Evolutionary conservation across 805 yeast species (phyloP).

Genomic region (Monosporozyma unispora): DNA sequence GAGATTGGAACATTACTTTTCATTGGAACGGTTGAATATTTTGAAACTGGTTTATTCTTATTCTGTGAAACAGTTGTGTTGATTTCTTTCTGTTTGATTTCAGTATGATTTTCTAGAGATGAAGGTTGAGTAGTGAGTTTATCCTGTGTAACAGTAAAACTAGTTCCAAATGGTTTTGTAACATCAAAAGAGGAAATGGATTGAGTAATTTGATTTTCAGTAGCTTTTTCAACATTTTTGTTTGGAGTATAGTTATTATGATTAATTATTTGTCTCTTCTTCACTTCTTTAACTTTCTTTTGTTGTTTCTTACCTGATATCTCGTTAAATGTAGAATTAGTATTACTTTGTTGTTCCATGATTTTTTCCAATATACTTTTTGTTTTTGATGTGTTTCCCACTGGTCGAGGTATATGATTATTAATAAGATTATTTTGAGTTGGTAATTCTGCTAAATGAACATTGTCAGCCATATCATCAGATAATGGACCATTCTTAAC

Average conservation of each 20-base stretch:
- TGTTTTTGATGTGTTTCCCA: background rate
- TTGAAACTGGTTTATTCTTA: no score
- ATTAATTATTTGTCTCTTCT: background rate
- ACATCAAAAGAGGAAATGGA: no score
- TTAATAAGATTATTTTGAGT: background rate
- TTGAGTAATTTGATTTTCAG: background rate
- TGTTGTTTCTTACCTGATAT: background rate
- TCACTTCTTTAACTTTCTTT: background rate
- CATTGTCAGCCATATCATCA: constrained; percentile 13
- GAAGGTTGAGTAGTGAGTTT: no score
- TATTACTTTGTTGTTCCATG: constrained; percentile 1
- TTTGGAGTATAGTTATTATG: background rate
- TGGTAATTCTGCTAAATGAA: constrained; percentile 27
- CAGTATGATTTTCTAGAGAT: no score
- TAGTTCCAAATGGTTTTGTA: no score
- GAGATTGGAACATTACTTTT: no score
- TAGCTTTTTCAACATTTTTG: background rate
- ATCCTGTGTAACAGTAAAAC: no score
- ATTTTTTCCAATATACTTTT: constrained; percentile 4
- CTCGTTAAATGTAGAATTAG: background rate
- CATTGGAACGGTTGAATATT: no score
- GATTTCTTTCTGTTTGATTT: no score
- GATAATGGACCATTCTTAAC: constrained; percentile 16
- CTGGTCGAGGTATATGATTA: background rate
- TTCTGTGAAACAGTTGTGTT: no score